phyloP scores from a whole-genome alignment of 139 green algal species.

The Limnomonas spitsbergensis region DNA sequence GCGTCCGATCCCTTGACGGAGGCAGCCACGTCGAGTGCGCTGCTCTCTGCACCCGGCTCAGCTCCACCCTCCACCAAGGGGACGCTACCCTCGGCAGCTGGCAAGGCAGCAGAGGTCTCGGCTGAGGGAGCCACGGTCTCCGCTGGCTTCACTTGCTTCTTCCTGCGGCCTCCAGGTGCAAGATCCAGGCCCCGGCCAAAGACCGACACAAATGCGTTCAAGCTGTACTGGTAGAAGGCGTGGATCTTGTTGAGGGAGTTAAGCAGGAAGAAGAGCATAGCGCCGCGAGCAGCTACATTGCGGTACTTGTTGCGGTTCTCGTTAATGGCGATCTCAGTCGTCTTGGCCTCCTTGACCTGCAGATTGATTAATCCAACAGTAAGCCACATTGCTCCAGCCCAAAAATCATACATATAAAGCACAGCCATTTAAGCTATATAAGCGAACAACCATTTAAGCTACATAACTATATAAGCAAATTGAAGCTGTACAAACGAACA shows the following conservation, averaged over 20 bases:
- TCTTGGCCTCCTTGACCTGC: conserved; percentile 57
- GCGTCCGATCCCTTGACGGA: not conserved
- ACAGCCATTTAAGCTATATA: no score
- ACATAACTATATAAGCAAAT: no score
- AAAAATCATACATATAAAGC: no score
- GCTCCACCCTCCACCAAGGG: not conserved
- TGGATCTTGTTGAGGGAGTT: conserved; percentile 88
- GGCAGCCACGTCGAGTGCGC: not conserved
- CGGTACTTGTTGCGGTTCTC: conserved; percentile 79
- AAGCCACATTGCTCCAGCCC: no score
- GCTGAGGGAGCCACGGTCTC: conserved; percentile 16
- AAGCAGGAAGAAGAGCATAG: conserved; percentile 86
- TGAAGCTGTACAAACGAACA: no score
- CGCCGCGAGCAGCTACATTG: conserved; percentile 59
- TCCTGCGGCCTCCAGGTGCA: conserved; percentile 61
- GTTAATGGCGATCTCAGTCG: conserved; percentile 75
- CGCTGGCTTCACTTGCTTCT: conserved; percentile 30
- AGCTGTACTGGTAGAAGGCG: conserved; percentile 78
- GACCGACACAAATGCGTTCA: conserved; percentile 80
- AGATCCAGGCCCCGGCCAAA: conserved; percentile 74
- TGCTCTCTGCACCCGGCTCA: not conserved
- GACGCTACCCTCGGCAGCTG: conserved; percentile 18
- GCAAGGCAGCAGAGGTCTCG: conserved; percentile 31
- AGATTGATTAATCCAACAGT: no score
- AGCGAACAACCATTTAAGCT: no score